A percentile compares a stretch with the other conserved stretches of the same genome.
Evolutionary conservation across 2,329 filamentous ascomycete species (phyloP).

Genomic region (Lithohypha guttulata): DNA sequence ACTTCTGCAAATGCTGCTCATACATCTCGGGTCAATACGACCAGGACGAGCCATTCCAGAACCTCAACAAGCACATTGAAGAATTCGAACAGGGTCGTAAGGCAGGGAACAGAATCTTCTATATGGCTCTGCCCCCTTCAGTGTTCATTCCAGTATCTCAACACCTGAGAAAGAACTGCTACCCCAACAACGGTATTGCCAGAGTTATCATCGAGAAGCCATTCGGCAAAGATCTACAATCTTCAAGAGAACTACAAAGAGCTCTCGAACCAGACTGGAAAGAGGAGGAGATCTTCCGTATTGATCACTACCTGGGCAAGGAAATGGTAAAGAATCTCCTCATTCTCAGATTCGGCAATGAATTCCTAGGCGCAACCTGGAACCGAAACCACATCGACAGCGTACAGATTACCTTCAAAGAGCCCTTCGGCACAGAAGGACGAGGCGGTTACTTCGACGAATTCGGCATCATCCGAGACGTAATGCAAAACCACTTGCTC

Average conservation of each 20-base stretch:
- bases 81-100: conserved; percentile 71
- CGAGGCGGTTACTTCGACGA: conserved; percentile 98
- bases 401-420: conserved; percentile 98
- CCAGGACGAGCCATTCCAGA: conserved; percentile 84
- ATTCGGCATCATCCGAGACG: conserved; percentile 97
- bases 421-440: conserved; percentile 96
- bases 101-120: conserved; percentile 89
- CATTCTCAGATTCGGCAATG: conserved; percentile 95
- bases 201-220: conserved; percentile 99
- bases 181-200: conserved; percentile 79
- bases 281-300: conserved; percentile 97
- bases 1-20: conserved; percentile 78
- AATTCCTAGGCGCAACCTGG: conserved; percentile 97
- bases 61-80: conserved; percentile 74
- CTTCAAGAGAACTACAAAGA: conserved; percentile 87
- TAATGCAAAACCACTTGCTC: conserved; percentile 98
- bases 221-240: conserved; percentile 91
- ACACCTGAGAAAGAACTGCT: conserved; percentile 94
- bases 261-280: conserved; percentile 96
- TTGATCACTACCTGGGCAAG: conserved; percentile 98
- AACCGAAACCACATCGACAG: conserved; percentile 99
- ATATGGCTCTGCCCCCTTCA: conserved; percentile 96
- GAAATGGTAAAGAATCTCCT: conserved; percentile 99
- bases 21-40: conserved; percentile 98
- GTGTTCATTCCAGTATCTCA: conserved; percentile 98